Base-by-base conservation (phyloP, 139 green algal genomes). In the Closterium sp. region DNA sequence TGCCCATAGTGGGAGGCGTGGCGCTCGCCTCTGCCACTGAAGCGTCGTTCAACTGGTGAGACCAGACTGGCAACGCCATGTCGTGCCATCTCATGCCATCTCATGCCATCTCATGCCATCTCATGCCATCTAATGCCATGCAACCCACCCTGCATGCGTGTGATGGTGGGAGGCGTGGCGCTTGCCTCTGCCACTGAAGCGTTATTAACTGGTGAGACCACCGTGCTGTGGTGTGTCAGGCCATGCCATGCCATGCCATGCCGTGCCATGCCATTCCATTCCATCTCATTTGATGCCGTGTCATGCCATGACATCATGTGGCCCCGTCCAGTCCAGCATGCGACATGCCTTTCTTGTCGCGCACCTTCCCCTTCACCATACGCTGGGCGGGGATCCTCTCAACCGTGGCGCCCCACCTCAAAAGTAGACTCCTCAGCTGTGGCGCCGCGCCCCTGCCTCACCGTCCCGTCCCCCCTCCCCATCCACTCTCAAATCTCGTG, bases 1-100 rank as follows among this genome's bases (percentile, higher is more conserved):
- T 98, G 12, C 98, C 98, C 31, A 98, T 99, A 69, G 96, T 99
- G 34, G 97, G 95, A 9, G 97, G 97, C 3, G 97, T 99, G 64
- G 97, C 94, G 9, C 86, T 98, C 43, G 97, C 97, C 4, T 98
- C 97, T 1, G 90, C 96, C 84, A 96, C 95, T 8, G 95, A 98
- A 95, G 93, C 94, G 0, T 97, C 96, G 87, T 98, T 98, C 94
- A 98, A 97, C 94, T 99, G 97, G 97, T 93, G 36, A 91, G 91
- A 25, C 7, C n/a, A 10, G 21, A 25, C 25, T 31, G 87, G 76
- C 21, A 19, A 28, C 31, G n/a, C n/a, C 21, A 10, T 33, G 81
- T 23, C 19, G 30, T 86, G n/a, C 81, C 5, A 32, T 86, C 16
- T 8, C 19, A 32, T 34, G 30, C 28, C 81, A 85, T 33, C 0